Evolutionary conservation across 2,329 filamentous ascomycete species (phyloP), one percentile per base, ranked within the genome.

Genomic region (Trichoderma harzianum): DNA sequence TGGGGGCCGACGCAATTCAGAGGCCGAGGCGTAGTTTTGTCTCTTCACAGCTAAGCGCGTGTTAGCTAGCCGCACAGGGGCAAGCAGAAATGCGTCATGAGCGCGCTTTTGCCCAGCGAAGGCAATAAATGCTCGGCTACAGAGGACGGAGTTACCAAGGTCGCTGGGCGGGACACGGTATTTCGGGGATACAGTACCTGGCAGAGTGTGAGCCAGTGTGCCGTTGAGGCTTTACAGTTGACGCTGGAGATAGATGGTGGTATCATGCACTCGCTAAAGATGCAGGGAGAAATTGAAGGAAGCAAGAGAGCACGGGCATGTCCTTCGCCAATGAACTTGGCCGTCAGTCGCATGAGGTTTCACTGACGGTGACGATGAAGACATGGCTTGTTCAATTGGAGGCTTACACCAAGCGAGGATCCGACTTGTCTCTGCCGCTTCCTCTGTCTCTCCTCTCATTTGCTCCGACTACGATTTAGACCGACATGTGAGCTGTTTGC

Each of bases 21-120:
- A 63, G 39, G 57, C 39, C 34, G 11, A 47, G 67, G 68, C 68
- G 60, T 70, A 70, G 60, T 12, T 64, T 70, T 70, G 43, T 70
- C 68, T 64, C 26, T 36, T 30, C 60, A 55, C 30, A 70, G 68
- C 34, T 60, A 55, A 70, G 68, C 60, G 58, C 58, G n/a, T 61
- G 26, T 3, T 28, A 12, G 34, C 18, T 28, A 57, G 34, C 43
- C 51, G 32, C 60, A 32, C 32, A 43, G 24, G 43, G 58, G 39
- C 30, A 53, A n/a, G 57, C 24, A 55, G 53, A 24, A 39, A 39
- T 21, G 51, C 53, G 30, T 58, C 34, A 7, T 8, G 32, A 18
- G 30, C 34, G 34, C 21, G 51, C 28, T 30, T 58, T 30, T 30
- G 55, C 28, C 55, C 30, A n/a, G 28, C 16, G 11, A 24, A 53